These are phyloP conservation scores for Aaosphaeria arxii DNA, from an alignment of 2,329 filamentous ascomycete genomes.

Conservation along the genomic window DNA sequence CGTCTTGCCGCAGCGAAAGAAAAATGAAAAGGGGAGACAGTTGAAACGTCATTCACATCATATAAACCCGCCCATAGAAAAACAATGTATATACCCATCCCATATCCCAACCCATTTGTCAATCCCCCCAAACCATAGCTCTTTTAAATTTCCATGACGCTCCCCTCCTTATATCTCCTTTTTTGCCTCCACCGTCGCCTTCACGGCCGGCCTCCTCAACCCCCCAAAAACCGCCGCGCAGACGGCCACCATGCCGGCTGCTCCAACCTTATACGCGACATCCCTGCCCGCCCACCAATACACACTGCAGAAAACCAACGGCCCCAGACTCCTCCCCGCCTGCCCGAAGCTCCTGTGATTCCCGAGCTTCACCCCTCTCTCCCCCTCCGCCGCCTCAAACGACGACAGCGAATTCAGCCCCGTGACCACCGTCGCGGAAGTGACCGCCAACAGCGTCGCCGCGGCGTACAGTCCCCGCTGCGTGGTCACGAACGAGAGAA, in stretches of 20 bases:
- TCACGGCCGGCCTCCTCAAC: slow-evolving; percentile 61
- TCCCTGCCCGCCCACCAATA: slow-evolving; percentile 98
- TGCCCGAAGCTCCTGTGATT: slow-evolving; percentile 76
- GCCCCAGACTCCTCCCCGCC: slow-evolving; percentile 80
- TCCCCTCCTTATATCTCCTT: slow-evolving; percentile 5
- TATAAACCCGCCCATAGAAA: no score
- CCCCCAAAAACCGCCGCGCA: slow-evolving; percentile 66
- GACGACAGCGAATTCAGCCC: slow-evolving; percentile 88
- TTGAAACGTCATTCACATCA: no score
- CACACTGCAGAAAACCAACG: slow-evolving; percentile 85
- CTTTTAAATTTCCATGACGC: background rate
- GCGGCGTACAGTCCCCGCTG: slow-evolving; percentile 74
- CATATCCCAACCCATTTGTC: no score
- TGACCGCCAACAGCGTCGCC: slow-evolving; percentile 80
- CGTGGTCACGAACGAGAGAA: slow-evolving; percentile 69
- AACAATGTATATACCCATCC: no score
- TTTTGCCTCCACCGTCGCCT: slow-evolving; percentile 28
- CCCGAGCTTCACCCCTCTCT: slow-evolving; percentile 84
- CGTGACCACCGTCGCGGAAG: slow-evolving; percentile 91
- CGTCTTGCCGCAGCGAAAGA: background rate
- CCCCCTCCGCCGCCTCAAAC: slow-evolving; percentile 76
- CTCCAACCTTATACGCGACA: slow-evolving; percentile 77
- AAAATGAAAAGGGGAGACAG: no score
- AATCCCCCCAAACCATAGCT: no score
- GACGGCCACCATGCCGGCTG: slow-evolving; percentile 75